phyloP scores from a whole-genome alignment of 1,284 basidiomycete genomes.

The Microbotryum intermedium region DNA sequence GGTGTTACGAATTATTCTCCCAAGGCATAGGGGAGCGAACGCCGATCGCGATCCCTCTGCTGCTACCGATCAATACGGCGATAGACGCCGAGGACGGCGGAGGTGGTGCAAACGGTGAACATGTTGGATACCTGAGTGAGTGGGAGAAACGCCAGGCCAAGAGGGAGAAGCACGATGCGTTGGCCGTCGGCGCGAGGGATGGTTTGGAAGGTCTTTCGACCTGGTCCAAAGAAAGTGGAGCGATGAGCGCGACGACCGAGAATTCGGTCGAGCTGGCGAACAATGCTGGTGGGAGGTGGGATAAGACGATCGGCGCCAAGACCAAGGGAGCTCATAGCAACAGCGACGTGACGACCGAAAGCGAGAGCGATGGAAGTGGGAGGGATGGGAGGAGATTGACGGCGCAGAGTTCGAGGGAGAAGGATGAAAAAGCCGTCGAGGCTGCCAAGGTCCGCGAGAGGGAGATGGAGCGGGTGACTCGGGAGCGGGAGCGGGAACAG shows the following conservation, averaged over 20 bases:
- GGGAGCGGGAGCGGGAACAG: background rate
- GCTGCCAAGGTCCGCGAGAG: background rate
- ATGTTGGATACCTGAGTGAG: constrained; percentile 12
- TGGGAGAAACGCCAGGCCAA: constrained; percentile 17
- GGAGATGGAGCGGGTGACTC: background rate
- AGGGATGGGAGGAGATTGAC: background rate
- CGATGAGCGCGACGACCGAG: background rate
- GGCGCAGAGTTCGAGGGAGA: background rate
- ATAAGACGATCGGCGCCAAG: background rate
- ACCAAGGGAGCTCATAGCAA: background rate
- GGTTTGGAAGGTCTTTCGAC: constrained; percentile 3
- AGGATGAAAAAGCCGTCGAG: background rate
- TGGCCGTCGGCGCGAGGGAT: constrained; percentile 24
- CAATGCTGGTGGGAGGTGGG: background rate
- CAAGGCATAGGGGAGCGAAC: constrained; percentile 42
- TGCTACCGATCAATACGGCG: constrained; percentile 9
- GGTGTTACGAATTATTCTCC: constrained; percentile 75
- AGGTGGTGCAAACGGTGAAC: background rate
- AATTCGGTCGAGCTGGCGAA: background rate
- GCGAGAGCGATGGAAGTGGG: background rate
- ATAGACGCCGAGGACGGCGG: background rate
- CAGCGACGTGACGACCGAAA: background rate
- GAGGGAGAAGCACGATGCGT: constrained; percentile 29
- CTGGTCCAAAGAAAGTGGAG: constrained; percentile 3
- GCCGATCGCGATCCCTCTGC: constrained; percentile 19